These are phyloP conservation scores for Symbiotaphrina buchneri DNA, from an alignment of 495 filamentous ascomycete genomes.

Conservation along the genomic window DNA sequence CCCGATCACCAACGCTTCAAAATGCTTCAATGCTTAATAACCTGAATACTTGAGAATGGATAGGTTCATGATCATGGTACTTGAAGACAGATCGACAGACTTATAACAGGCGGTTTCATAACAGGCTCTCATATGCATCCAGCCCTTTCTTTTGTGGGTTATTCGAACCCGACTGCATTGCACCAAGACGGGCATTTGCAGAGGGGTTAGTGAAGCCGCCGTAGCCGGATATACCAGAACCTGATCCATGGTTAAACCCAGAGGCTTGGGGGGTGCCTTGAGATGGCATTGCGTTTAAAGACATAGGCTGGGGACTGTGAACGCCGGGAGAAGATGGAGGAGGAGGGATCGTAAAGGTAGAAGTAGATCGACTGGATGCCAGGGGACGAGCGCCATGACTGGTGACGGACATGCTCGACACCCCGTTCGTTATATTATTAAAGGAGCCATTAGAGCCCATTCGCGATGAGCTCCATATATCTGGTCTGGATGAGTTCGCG, in stretches of 20 bases:
- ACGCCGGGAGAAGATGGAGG: not conserved
- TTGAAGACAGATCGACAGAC: too few species aligned
- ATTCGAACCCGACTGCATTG: not conserved
- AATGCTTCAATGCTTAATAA: too few species aligned
- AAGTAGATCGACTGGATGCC: constrained; percentile 1
- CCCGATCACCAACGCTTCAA: too few species aligned
- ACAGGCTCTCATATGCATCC: constrained; percentile 5
- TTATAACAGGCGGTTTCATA: too few species aligned
- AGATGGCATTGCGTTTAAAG: constrained; percentile 1
- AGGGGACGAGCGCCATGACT: constrained; percentile 1
- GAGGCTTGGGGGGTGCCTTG: not conserved
- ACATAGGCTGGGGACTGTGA: constrained; percentile 1
- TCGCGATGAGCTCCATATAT: too few species aligned
- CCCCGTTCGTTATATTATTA: not conserved
- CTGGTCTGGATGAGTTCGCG: not conserved
- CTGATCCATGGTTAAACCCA: not conserved
- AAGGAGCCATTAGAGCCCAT: not conserved
- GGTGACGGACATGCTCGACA: not conserved
- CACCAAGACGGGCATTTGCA: too few species aligned
- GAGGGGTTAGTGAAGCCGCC: not conserved
- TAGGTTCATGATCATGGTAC: too few species aligned
- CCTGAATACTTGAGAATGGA: too few species aligned
- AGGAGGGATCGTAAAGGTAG: not conserved
- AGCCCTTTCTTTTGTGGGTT: constrained; percentile 1
- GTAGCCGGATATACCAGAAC: not conserved